Conservation (phyloP, 2,329 filamentous ascomycete species). For the Zymoseptoria pseudotritici region DNA sequence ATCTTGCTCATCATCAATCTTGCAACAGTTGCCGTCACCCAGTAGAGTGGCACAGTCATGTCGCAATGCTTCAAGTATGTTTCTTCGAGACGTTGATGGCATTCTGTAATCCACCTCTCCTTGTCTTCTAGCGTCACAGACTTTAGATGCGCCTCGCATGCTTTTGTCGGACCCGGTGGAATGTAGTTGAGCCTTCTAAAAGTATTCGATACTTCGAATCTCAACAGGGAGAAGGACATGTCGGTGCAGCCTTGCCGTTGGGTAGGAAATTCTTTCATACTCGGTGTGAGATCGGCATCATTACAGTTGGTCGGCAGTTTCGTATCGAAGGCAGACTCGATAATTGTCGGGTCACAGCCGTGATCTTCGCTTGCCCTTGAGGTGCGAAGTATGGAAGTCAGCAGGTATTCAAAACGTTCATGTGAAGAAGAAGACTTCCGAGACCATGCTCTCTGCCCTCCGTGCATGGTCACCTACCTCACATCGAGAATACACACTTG, state of each 20-base stretch:
- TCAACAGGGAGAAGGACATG: slow-evolving; percentile 51
- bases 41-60: slow-evolving; percentile 53
- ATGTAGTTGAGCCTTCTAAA: slow-evolving; percentile 40
- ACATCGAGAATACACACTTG: slow-evolving; percentile 45
- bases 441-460: no score
- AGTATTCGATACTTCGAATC: slow-evolving; percentile 45
- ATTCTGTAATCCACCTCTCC: slow-evolving; percentile 44
- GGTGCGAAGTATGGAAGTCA: background rate
- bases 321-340: slow-evolving; percentile 53
- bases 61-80: slow-evolving; percentile 47
- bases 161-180: slow-evolving; percentile 35
- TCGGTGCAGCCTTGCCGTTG: slow-evolving; percentile 49
- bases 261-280: slow-evolving; percentile 42
- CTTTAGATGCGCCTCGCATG: slow-evolving; percentile 37
- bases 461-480: no score
- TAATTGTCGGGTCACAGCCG: slow-evolving; percentile 54
- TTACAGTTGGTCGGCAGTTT: slow-evolving; percentile 51
- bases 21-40: slow-evolving; percentile 60
- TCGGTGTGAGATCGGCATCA: slow-evolving; percentile 45
- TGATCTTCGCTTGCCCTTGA: slow-evolving; percentile 48
- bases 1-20: slow-evolving; percentile 70
- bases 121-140: slow-evolving; percentile 41
- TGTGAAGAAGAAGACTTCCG: no score
- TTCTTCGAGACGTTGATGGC: slow-evolving; percentile 41
- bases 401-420: background rate